Evolutionary conservation across 352 stramenopile species (phyloP), one percentile per base, ranked within the genome.

Genomic region (Globisporangium solare): DNA sequence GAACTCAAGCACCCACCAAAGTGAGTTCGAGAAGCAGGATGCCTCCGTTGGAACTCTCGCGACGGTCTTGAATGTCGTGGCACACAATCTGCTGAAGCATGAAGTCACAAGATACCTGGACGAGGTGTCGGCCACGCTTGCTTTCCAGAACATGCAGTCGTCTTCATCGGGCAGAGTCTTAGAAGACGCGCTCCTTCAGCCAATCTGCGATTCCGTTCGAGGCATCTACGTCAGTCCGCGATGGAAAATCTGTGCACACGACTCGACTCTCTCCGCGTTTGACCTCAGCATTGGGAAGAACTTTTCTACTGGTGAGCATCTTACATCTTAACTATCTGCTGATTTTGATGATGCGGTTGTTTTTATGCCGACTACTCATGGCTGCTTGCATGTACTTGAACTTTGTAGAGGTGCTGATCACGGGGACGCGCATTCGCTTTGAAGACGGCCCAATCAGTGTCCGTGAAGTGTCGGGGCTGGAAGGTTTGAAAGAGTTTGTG

Each of bases 281-380:
- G 85, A 95, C 51, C 67, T 95, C 21, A 79, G 64, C 55, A 84
- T 95, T 37, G 85, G 85, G 41, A 95, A 95, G 64, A 87, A 86
- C 59, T 93, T 91, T 31, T 78, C 72, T 0, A 92, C 84, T 13
- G 76, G 76, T 87, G 56, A 27, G 58, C 32, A 32, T 47, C 21
- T 24, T 18, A 58, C 32, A 32, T 47, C 21, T 24, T 18, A 58
- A 41, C 3, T 42, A 43, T 43, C 12, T 10, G 3, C 12, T 35
- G 5, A 6, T 35, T 7, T 6, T 35, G 13, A 43, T 43, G 39
- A 3, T 43, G 13, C 4, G 17, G 21, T 39, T 6, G 49, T 17
- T 14, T 20, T 40, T 35, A 14, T 18, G 4, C 27, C 15, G 24
- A 32, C 13, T 37, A 22, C 7, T 47, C 22, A 18, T 46, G 2